A percentile compares a stretch with the other conserved stretches of the same genome.
phyloP scores from a whole-genome alignment of 2,329 filamentous ascomycete genomes.

The Fusarium denticulatum region DNA sequence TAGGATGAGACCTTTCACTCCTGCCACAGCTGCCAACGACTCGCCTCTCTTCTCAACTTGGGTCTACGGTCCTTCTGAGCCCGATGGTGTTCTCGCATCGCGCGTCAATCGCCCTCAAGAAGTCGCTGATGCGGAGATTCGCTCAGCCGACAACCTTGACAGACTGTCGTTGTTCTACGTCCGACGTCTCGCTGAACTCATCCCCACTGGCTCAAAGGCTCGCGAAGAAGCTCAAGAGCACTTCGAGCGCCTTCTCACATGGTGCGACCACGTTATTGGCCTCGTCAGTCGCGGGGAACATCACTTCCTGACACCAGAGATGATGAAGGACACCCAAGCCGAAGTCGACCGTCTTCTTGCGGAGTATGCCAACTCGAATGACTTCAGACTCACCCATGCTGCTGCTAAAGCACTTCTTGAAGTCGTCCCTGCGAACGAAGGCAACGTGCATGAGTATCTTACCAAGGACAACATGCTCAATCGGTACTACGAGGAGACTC shows the following conservation, averaged over 20 bases:
- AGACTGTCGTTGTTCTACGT: background rate
- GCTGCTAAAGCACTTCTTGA: background rate
- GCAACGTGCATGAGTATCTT: background rate
- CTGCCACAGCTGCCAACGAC: background rate
- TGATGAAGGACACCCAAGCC: conserved; percentile 1
- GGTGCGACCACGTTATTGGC: background rate
- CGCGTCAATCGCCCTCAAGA: background rate
- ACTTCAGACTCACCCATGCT: conserved; percentile 2
- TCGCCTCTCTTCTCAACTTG: background rate
- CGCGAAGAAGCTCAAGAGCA: background rate
- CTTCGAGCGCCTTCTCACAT: background rate
- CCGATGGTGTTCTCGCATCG: background rate
- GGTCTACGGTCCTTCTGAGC: background rate
- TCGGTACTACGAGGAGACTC: conserved; percentile 44
- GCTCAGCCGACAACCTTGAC: conserved; percentile 1
- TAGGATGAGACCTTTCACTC: background rate
- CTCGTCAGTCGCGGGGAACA: background rate
- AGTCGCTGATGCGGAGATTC: background rate
- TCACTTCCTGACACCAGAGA: background rate
- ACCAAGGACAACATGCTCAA: conserved; percentile 44
- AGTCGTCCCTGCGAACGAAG: conserved; percentile 1
- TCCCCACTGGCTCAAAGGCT: background rate
- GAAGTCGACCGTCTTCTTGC: background rate
- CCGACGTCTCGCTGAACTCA: background rate
- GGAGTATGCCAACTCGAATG: background rate